Percentiles rank a stretch among this genome's conserved stretches.
phyloP scores from a whole-genome alignment of 2,329 filamentous ascomycete species.

The Fusarium marasasianum region DNA sequence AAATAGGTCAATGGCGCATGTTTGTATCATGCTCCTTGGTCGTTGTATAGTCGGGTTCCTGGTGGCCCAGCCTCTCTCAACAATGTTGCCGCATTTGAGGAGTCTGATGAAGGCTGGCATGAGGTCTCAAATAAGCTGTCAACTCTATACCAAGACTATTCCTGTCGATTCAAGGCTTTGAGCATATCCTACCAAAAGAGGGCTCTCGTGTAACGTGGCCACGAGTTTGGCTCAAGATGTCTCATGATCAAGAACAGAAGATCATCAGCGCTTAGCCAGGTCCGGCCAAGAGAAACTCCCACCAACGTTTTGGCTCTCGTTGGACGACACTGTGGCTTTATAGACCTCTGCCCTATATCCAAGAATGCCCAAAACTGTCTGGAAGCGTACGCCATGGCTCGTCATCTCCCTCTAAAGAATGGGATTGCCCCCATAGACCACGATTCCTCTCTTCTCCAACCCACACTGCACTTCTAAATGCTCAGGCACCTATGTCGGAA shows the following conservation, averaged over 20 bases:
- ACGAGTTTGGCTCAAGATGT: background rate
- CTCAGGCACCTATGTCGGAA: conserved; percentile 1
- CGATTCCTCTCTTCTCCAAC: background rate
- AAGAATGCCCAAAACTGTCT: background rate
- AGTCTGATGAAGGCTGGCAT: background rate
- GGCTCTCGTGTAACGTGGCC: background rate
- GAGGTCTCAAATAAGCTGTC: background rate
- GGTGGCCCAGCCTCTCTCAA: background rate
- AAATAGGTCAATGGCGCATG: background rate
- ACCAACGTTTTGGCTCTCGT: background rate
- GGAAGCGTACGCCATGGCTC: conserved; percentile 8
- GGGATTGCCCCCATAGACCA: background rate
- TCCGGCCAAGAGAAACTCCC: conserved; percentile 4
- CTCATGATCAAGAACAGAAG: background rate
- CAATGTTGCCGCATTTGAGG: background rate
- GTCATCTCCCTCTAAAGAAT: conserved; percentile 3
- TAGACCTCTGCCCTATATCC: background rate
- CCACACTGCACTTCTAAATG: background rate
- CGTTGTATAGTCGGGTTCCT: background rate
- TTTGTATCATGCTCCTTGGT: background rate
- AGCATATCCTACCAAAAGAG: background rate
- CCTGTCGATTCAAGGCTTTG: background rate
- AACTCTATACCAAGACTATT: background rate
- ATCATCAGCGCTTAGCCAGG: conserved; percentile 7
- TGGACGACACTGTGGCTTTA: background rate